These are phyloP conservation scores for Athelia sp. DNA, from an alignment of 1,284 basidiomycete genomes.

Conservation along the genomic window DNA sequence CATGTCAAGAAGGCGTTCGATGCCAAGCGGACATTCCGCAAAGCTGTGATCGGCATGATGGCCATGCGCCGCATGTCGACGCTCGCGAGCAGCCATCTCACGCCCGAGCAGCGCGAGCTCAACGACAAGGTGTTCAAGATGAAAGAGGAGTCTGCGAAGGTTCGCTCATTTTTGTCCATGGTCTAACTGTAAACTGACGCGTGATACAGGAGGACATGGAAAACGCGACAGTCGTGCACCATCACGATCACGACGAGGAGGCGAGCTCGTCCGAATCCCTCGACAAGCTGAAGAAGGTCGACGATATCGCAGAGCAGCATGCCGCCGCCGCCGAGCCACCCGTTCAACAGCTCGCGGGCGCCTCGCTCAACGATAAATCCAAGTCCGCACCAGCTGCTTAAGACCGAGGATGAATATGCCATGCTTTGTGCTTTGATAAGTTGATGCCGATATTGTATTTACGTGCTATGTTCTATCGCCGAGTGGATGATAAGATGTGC, in stretches of 20 bases:
- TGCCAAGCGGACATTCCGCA: constrained; percentile 83
- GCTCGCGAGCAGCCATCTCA: constrained; percentile 36
- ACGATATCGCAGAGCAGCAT: constrained; percentile 23
- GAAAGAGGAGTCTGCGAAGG: constrained; percentile 80
- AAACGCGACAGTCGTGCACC: constrained; percentile 44
- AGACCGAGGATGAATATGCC: too few species aligned
- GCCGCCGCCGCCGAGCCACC: not conserved
- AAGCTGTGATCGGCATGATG: constrained; percentile 81
- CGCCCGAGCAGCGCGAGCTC: constrained; percentile 45
- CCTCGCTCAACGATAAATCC: not conserved
- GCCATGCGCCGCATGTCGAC: constrained; percentile 77
- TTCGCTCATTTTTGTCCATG: constrained; percentile 19
- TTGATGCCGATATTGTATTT: too few species aligned
- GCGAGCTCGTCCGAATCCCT: not conserved
- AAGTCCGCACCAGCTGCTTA: too few species aligned
- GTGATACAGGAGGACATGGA: constrained; percentile 24
- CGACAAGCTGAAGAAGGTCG: constrained; percentile 18
- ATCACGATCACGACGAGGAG: constrained; percentile 30
- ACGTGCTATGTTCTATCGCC: too few species aligned
- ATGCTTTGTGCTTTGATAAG: too few species aligned
- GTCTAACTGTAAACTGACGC: constrained; percentile 1
- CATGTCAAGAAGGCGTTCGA: constrained; percentile 87
- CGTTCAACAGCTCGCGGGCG: not conserved
- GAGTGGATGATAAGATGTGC: too few species aligned
- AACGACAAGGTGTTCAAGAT: constrained; percentile 62